Base-by-base conservation (phyloP, 306 rosid genomes). In the Cucurbita argyrosperma region DNA sequence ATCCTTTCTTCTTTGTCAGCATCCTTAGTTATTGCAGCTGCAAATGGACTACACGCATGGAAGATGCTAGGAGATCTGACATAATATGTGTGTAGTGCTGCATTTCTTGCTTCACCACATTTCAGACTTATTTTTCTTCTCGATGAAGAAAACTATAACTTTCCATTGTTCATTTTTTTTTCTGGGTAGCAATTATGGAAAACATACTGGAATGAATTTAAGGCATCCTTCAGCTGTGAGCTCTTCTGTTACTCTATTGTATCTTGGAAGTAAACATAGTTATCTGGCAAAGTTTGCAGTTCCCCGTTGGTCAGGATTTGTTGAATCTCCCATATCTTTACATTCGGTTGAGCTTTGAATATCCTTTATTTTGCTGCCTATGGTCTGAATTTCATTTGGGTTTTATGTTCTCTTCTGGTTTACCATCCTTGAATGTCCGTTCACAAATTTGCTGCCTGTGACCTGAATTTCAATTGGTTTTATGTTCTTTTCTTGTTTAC, bases 1-100 rank as follows among this genome's bases (percentile, higher is more conserved):
- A 69, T 14, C 19, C 58, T 30, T 30, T 30, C 35, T 30, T 30
- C 35, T 30, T 2, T 30, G 35, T 3, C 35, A 30, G 35, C 35
- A 30, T 30, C 4, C 35, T 30, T 30, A 2, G 35, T 30, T 30
- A 30, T 30, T 30, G 35, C 35, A 30, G 35, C 35, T 30, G 35
- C 35, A 72, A 88, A 90, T 30, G 97, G 90, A 78, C 71, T 89
- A 79, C 96, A 88, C 72, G 98, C 98, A 58, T 93, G 98, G 98
- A 93, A 89, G 85, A 72, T 93, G 54, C 86, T 30, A 30, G 35
- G 35, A 30, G 35, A 30, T 30, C 35, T 30, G 35, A 30, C 35
- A 30, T 30, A 30, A 30, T 1, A 2, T 1, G 5, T 4, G 16
- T 54, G n/a, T 55, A 18, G 19, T 18, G 30, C 35, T 55, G 35